Evolutionary conservation across 768 basidiomycete species (phyloP).

Genomic region (Pleurotus pulmonarius): DNA sequence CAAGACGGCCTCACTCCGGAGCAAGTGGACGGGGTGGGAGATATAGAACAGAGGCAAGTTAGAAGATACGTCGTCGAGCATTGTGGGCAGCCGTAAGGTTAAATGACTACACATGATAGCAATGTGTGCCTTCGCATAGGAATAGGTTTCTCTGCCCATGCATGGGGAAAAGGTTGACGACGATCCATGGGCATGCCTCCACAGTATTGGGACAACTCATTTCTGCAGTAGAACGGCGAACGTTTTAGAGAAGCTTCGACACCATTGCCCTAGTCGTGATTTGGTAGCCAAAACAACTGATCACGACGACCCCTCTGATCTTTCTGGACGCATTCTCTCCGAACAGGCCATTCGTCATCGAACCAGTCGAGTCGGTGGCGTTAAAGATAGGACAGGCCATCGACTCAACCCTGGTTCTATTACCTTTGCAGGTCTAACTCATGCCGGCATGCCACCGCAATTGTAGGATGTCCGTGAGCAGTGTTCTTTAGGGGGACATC

Average conservation of each 20-base stretch:
- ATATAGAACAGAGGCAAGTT: conserved; percentile 78
- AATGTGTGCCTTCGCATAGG: no score
- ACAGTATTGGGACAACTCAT: no score
- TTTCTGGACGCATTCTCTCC: background rate
- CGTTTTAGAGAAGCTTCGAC: no score
- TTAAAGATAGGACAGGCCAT: background rate
- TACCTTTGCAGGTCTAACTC: background rate
- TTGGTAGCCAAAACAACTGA: no score
- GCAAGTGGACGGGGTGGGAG: conserved; percentile 87
- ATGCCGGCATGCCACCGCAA: background rate
- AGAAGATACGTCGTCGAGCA: conserved; percentile 70
- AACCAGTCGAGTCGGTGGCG: background rate
- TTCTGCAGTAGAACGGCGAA: no score
- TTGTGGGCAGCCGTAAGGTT: conserved; percentile 55
- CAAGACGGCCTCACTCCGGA: conserved; percentile 85
- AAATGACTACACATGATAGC: background rate
- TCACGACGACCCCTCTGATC: background rate
- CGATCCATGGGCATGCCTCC: no score
- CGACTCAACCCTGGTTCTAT: background rate
- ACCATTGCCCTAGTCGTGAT: no score
- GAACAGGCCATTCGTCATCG: no score
- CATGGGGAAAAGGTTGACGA: no score
- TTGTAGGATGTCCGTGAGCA: background rate
- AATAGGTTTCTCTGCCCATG: no score
- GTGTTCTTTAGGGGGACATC: background rate